Evolutionary conservation across 2,329 filamentous ascomycete species (phyloP).

Genomic region (Verticillium longisporum): DNA sequence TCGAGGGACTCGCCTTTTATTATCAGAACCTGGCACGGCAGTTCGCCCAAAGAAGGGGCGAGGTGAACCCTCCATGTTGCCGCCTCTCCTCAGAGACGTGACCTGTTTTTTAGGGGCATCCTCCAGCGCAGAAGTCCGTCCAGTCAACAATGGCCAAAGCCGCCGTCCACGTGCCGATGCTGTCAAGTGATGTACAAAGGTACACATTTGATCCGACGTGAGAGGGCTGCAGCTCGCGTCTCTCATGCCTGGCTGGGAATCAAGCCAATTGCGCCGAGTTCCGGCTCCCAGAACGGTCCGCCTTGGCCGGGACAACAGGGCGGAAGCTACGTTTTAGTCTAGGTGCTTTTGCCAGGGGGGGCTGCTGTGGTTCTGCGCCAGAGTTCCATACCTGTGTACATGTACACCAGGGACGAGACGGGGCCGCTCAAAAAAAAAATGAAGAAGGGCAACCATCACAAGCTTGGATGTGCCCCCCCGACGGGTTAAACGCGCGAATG

Average conservation of each 20-base stretch:
- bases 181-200: not conserved
- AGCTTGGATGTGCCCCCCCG: not conserved
- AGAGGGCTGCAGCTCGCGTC: not conserved
- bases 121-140: not conserved
- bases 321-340: not conserved
- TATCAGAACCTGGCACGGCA: not conserved
- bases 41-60: not conserved
- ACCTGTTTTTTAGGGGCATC: not conserved
- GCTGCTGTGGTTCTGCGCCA: no score
- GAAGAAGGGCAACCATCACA: not conserved
- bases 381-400: no score
- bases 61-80: not conserved
- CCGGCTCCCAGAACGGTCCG: not conserved
- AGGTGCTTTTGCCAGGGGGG: not conserved
- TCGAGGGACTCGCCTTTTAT: not conserved
- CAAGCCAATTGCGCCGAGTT: not conserved
- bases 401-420: no score
- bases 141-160: not conserved
- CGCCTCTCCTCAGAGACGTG: not conserved
- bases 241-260: no score
- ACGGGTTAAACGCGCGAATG: conserved; percentile 13
- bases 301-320: not conserved
- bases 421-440: not conserved
- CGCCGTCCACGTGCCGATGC: not conserved
- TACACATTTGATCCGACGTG: not conserved